Conservation (phyloP, 305 asterid genomes). For the Vinca major region DNA sequence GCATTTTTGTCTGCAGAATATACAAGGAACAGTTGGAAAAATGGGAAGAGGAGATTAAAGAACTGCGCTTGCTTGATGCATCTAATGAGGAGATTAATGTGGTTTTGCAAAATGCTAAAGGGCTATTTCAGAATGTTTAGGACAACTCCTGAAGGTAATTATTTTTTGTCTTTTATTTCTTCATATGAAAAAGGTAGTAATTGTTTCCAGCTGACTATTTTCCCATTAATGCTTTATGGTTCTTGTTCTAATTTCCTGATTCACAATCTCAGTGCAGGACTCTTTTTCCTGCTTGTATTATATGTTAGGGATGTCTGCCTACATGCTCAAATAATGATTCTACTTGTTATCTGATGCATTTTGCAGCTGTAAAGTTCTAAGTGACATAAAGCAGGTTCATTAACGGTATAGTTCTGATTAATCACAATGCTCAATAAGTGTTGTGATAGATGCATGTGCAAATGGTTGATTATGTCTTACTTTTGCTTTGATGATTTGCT, state of each 20-base stretch:
- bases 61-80: slow-evolving; percentile 62
- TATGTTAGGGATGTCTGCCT: not conserved
- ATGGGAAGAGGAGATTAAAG: slow-evolving; percentile 89
- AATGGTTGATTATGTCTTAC: slow-evolving; percentile 6
- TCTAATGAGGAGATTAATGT: slow-evolving; percentile 65
- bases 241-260: not conserved
- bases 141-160: slow-evolving; percentile 33
- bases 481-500: slow-evolving; percentile 11
- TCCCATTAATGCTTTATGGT: not conserved
- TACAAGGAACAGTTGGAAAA: slow-evolving; percentile 84
- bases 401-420: not conserved
- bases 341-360: not conserved
- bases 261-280: slow-evolving; percentile 5
- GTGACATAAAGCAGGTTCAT: not conserved
- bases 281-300: not conserved
- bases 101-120: slow-evolving; percentile 54
- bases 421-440: not conserved
- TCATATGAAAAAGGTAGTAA: not conserved
- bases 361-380: not conserved
- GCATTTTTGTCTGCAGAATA: slow-evolving; percentile 36
- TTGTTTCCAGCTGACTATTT: not conserved
- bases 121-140: slow-evolving; percentile 46
- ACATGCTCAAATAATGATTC: not conserved
- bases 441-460: slow-evolving; percentile 11
- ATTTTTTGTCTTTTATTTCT: not conserved